Conservation (phyloP, 192 early-diverging fungal genomes). For the Backusella westeae region DNA sequence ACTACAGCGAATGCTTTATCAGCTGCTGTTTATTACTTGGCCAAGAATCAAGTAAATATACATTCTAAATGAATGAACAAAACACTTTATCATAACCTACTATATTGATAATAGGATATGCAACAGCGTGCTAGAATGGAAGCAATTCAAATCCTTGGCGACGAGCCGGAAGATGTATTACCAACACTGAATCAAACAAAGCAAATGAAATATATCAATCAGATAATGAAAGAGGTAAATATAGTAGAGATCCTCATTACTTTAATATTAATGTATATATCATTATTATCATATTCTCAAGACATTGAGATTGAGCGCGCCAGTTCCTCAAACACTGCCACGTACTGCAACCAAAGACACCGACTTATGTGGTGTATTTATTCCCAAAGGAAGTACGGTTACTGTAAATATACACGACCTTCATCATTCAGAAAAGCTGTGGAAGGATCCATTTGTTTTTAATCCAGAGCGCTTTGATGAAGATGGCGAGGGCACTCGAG, state of each 20-base stretch:
- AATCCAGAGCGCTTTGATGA: slow-evolving; percentile 49
- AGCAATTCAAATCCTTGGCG: slow-evolving; percentile 50
- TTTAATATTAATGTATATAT: not conserved
- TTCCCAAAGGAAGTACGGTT: slow-evolving; percentile 28
- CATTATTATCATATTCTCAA: slow-evolving; percentile 5
- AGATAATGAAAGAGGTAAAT: slow-evolving; percentile 47
- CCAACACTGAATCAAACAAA: slow-evolving; percentile 53
- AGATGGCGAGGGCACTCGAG: slow-evolving; percentile 41
- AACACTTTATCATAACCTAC: slow-evolving; percentile 1
- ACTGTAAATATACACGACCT: slow-evolving; percentile 8
- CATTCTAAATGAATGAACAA: not conserved
- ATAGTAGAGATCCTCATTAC: not conserved
- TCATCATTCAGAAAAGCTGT: slow-evolving; percentile 26
- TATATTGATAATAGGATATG: slow-evolving; percentile 50
- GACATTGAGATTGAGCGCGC: slow-evolving; percentile 47
- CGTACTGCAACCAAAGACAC: slow-evolving; percentile 18
- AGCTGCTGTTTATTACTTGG: slow-evolving; percentile 47
- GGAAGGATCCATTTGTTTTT: slow-evolving; percentile 44
- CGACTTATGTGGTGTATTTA: slow-evolving; percentile 12
- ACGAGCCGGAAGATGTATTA: slow-evolving; percentile 44
- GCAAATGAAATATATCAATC: slow-evolving; percentile 49
- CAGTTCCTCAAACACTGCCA: slow-evolving; percentile 26
- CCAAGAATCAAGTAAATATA: slow-evolving; percentile 28
- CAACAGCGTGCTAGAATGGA: slow-evolving; percentile 56
- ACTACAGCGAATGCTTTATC: slow-evolving; percentile 56